These are phyloP conservation scores for Arxiozyma telluris DNA, from an alignment of 1,139 yeast species.

Conservation along the genomic window DNA sequence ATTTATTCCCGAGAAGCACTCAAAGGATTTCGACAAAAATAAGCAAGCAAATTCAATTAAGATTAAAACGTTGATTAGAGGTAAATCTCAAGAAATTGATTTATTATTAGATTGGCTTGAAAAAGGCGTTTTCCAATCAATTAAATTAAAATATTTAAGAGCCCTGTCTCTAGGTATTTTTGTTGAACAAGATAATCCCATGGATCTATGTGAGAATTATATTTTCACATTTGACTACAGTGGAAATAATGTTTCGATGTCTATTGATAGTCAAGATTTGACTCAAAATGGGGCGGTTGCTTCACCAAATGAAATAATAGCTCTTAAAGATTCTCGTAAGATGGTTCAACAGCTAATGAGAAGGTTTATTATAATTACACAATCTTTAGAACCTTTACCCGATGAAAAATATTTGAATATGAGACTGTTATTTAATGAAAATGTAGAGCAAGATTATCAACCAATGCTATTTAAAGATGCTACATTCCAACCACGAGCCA, in stretches of 20 bases:
- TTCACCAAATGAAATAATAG: constrained; percentile 19
- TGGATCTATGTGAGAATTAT: constrained; percentile 40
- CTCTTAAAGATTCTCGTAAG: constrained; percentile 32
- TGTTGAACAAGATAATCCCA: constrained; percentile 34
- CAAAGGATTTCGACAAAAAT: constrained; percentile 8
- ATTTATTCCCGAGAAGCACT: constrained; percentile 33
- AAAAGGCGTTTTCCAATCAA: constrained; percentile 39
- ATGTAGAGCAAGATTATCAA: constrained; percentile 40
- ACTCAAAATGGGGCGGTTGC: constrained; percentile 6
- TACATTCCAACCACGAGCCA: constrained; percentile 29
- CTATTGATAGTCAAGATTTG: constrained; percentile 17
- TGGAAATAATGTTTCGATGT: constrained; percentile 23
- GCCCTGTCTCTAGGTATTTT: constrained; percentile 41
- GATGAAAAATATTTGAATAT: constrained; percentile 37
- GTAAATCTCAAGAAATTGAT: constrained; percentile 39
- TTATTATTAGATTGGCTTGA: constrained; percentile 44
- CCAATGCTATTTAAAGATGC: constrained; percentile 43
- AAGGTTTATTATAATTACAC: constrained; percentile 44
- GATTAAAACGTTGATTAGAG: constrained; percentile 40
- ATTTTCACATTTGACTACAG: constrained; percentile 39
- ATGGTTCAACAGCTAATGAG: constrained; percentile 40
- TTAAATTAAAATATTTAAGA: constrained; percentile 35
- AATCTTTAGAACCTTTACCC: constrained; percentile 43
- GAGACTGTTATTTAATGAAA: constrained; percentile 41
- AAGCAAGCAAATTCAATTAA: constrained; percentile 31